These are phyloP conservation scores for Coemansia reversa DNA, from an alignment of 192 early-diverging fungal species.

Conservation along the genomic window DNA sequence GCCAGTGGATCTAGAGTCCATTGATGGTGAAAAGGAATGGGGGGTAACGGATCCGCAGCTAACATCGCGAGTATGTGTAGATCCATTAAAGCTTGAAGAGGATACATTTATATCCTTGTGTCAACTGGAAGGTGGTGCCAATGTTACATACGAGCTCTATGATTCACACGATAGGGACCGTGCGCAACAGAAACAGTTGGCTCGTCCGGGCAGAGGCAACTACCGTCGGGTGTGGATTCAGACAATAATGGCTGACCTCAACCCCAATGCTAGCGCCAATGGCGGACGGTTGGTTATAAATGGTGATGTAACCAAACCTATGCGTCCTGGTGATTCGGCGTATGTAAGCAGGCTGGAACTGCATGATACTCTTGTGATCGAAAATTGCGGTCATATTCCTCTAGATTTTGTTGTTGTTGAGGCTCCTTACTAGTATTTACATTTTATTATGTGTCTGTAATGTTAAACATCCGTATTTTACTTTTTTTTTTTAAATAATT, in stretches of 20 bases:
- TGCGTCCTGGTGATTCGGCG: conserved; percentile 46
- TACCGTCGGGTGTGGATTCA: conserved; percentile 47
- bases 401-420: conserved; percentile 49
- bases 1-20: conserved; percentile 15
- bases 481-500: background rate
- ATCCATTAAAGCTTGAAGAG: conserved; percentile 38
- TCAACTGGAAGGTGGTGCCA: conserved; percentile 20
- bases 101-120: conserved; percentile 43
- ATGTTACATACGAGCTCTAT: conserved; percentile 33
- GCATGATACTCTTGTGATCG: conserved; percentile 20
- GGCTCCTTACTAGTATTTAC: conserved; percentile 32
- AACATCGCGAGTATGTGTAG: conserved; percentile 37
- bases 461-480: background rate
- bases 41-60: conserved; percentile 34
- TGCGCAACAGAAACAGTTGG: conserved; percentile 8
- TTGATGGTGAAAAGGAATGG: conserved; percentile 30
- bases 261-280: conserved; percentile 18
- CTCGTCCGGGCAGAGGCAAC: conserved; percentile 16
- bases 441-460: background rate
- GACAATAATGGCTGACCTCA: conserved; percentile 29
- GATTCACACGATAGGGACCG: conserved; percentile 37
- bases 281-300: conserved; percentile 39
- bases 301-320: conserved; percentile 32
- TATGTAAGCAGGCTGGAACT: conserved; percentile 39
- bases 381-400: conserved; percentile 39